Evolutionary conservation across 805 yeast species (phyloP).

Genomic region (Grigorovia yakushimaensis): DNA sequence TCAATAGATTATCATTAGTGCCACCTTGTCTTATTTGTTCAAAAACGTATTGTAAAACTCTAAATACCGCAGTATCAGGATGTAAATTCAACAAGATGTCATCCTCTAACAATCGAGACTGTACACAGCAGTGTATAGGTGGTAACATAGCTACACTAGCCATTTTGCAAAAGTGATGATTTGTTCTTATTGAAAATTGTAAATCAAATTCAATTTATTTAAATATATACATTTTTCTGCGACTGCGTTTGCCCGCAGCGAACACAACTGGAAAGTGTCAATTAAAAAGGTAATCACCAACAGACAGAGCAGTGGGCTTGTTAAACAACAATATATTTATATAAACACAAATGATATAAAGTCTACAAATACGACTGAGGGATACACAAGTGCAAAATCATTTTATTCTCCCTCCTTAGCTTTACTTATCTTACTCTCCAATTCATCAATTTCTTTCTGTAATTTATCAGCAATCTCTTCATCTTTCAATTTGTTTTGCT

Average conservation of each 20-base stretch:
- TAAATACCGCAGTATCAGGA: constrained; percentile 15
- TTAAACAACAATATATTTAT: too few relatives aligned
- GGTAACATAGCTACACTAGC: constrained; percentile 1
- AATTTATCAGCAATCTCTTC: constrained; percentile 29
- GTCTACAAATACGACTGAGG: background rate
- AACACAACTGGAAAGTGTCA: too few relatives aligned
- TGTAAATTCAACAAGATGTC: constrained; percentile 14
- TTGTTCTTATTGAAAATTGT: background rate
- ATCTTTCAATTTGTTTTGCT: constrained; percentile 40
- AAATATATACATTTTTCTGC: too few relatives aligned
- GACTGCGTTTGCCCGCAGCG: too few relatives aligned
- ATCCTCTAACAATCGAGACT: background rate
- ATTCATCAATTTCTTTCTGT: constrained; percentile 20
- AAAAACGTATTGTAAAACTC: constrained; percentile 24
- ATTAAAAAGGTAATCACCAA: background rate
- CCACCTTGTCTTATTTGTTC: constrained; percentile 1
- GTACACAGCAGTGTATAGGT: constrained; percentile 14
- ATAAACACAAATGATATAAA: too few relatives aligned
- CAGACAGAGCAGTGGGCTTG: background rate
- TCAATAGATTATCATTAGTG: background rate
- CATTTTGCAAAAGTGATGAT: background rate
- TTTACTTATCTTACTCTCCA: constrained; percentile 15
- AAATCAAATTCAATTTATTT: too few relatives aligned
- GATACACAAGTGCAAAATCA: background rate
- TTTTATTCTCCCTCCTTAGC: background rate